Evolutionary conservation across 164 flowering plant species (phyloP).

Genomic region (Piper longum): DNA sequence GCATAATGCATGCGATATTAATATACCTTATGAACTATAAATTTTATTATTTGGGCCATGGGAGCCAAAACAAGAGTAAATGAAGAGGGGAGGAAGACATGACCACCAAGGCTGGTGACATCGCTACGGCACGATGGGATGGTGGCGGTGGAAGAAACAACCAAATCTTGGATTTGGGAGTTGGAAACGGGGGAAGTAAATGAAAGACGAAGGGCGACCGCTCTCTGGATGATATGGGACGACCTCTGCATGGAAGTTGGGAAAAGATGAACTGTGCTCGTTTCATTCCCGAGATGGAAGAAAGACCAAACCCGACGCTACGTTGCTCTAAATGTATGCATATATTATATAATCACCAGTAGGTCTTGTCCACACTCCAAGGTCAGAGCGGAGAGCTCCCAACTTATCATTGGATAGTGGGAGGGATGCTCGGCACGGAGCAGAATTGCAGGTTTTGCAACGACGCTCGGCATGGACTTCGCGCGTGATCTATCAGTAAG

Average conservation of each 20-base stretch:
- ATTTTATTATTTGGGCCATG: too few species aligned
- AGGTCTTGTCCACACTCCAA: not conserved
- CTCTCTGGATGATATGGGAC: not conserved
- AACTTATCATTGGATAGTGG: too few species aligned
- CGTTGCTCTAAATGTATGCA: not conserved
- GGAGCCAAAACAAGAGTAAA: too few species aligned
- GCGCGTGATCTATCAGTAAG: not conserved
- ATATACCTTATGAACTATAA: too few species aligned
- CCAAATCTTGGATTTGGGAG: not conserved
- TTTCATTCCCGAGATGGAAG: constrained; percentile 1
- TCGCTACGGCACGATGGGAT: not conserved
- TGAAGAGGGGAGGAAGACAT: too few species aligned
- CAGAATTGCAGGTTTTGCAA: not conserved
- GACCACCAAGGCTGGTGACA: not conserved
- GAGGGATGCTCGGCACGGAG: not conserved
- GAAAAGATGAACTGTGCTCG: not conserved
- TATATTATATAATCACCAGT: too few species aligned
- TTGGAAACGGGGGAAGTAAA: not conserved
- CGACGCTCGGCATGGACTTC: not conserved
- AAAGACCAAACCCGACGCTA: not conserved
- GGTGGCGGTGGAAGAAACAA: not conserved
- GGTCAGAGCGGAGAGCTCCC: not conserved
- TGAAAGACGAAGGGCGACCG: not conserved
- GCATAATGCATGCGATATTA: too few species aligned
- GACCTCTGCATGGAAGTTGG: not conserved